These are phyloP conservation scores for Pseudodiploospora longispora DNA, from an alignment of 2,329 filamentous ascomycete species.

Conservation along the genomic window DNA sequence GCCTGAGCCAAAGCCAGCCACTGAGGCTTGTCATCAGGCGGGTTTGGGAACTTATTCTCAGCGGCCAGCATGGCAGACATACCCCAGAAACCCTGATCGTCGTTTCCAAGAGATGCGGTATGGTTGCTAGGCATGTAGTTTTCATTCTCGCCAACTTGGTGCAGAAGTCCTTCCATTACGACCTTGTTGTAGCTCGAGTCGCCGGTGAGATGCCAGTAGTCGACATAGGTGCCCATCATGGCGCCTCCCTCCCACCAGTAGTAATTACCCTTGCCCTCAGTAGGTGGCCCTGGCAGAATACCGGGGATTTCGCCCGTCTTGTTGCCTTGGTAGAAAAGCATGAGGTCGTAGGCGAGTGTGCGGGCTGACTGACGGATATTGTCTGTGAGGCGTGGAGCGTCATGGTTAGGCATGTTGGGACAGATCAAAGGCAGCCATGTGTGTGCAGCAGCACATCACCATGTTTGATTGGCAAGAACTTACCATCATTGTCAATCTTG, in stretches of 20 bases:
- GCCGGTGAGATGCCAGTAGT: slow-evolving; percentile 63
- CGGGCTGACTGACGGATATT: slow-evolving; percentile 39
- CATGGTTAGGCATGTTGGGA: not conserved
- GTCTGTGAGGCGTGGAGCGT: slow-evolving; percentile 19
- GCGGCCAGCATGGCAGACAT: slow-evolving; percentile 60
- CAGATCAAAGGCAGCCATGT: no score
- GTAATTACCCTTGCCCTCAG: slow-evolving; percentile 40
- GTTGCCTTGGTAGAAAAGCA: slow-evolving; percentile 44
- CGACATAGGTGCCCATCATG: slow-evolving; percentile 60
- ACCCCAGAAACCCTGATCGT: slow-evolving; percentile 65
- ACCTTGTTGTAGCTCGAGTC: slow-evolving; percentile 55
- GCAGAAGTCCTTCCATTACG: slow-evolving; percentile 47
- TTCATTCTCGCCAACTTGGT: slow-evolving; percentile 47
- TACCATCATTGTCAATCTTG: slow-evolving; percentile 24
- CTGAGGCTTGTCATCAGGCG: slow-evolving; percentile 42
- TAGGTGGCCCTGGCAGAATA: slow-evolving; percentile 48
- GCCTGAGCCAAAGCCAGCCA: slow-evolving; percentile 61
- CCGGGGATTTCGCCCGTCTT: slow-evolving; percentile 44
- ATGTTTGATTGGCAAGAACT: not conserved
- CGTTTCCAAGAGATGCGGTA: slow-evolving; percentile 54
- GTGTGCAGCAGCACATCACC: not conserved
- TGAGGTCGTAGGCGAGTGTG: slow-evolving; percentile 41
- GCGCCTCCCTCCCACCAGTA: slow-evolving; percentile 71
- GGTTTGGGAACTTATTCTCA: slow-evolving; percentile 55
- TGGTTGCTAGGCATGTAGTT: slow-evolving; percentile 56